Base-by-base conservation (phyloP, 2,329 filamentous ascomycete genomes). In the Xylaria sp. region DNA sequence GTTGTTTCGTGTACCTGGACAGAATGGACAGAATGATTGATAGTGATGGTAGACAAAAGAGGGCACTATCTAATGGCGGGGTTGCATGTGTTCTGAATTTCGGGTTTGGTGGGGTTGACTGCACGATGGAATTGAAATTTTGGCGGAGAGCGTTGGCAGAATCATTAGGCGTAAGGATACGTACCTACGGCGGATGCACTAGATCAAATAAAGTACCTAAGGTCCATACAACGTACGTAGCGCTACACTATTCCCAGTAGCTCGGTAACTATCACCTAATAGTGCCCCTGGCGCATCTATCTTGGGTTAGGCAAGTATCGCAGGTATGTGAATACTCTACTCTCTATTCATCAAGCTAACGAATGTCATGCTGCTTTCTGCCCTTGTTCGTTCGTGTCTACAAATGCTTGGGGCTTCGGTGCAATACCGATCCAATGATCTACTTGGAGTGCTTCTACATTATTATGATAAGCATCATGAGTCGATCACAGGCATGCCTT, bases 71-170 rank as follows among this genome's bases (percentile, higher is more conserved):
- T 7, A 13, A 55, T 68, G 63, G 69, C 73, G 63, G 58, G 68
- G 66, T 71, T 62, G 15, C 41, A 43, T 43, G 43, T 39, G 43
- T 39, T 68, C 57, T 67, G 43, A 73, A 70, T 69, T 74, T 72
- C 57, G 10, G 41, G 54, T 65, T 70, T 71, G 72, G 73, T 75
- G 75, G 74, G 73, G 59, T 64, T 61, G 56, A 36, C 23, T 3
- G 28, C 41, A 41, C 64, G 33, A 64, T 66, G 71, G 74, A 76
- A 74, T 62, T 71, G 74, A 76, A 75, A 71, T 72, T 76, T 76
- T 75, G 70, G 75, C 74, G 75, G 75, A 51, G 58, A 68, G 18
- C 18, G 15, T 2, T 4, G 74, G 73, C 75, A 76, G 71, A 75
- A 66, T 49, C 28, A 23, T 2, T 9, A 9, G 4, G 20, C 33